phyloP scores from a whole-genome alignment of 176 grass and related monocot species.

The Musa itinerans region DNA sequence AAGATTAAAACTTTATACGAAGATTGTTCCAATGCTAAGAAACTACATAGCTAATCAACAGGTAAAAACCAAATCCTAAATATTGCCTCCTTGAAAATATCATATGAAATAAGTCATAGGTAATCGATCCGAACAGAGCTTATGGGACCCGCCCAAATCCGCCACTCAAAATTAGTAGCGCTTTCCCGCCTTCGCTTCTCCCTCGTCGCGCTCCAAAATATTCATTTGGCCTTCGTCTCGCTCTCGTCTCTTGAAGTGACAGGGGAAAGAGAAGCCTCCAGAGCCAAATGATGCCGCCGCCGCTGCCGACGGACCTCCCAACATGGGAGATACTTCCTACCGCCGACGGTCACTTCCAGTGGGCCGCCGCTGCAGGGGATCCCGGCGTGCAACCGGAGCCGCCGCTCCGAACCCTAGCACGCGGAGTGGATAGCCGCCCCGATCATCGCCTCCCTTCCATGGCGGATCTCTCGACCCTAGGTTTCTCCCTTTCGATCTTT shows the following conservation, averaged over 20 bases:
- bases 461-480: slow-evolving; percentile 24
- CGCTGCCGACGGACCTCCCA: slow-evolving; percentile 1
- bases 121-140: no score
- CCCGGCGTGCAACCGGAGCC: not conserved
- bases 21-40: no score
- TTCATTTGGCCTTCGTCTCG: no score
- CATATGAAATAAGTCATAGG: no score
- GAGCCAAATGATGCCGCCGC: not conserved
- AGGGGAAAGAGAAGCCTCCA: not conserved
- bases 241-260: slow-evolving; percentile 1
- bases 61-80: no score
- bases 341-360: slow-evolving; percentile 20
- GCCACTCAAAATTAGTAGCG: no score
- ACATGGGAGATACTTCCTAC: slow-evolving; percentile 29
- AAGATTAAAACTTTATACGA: no score
- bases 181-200: no score
- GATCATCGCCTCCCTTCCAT: slow-evolving; percentile 21
- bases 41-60: no score
- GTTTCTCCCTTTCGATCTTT: not conserved
- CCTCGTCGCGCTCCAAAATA: no score
- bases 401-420: slow-evolving; percentile 12
- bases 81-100: no score
- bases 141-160: no score
- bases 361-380: slow-evolving; percentile 12
- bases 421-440: not conserved